Conservation (phyloP, 345 rosid genomes). For the Orychophragmus violaceus region DNA sequence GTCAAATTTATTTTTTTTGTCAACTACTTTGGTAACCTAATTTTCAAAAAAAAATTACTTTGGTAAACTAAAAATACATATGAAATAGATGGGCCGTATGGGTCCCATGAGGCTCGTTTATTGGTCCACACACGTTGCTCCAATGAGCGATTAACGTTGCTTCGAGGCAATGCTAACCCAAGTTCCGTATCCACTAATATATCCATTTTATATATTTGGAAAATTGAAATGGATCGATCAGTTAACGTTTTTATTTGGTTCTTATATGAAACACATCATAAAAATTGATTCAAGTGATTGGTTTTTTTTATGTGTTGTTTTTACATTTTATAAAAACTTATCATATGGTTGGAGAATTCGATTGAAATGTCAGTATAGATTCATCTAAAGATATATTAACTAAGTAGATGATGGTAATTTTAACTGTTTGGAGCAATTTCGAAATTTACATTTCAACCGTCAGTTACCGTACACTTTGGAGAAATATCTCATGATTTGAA, state of each 20-base stretch:
- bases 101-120: slow-evolving; percentile 18
- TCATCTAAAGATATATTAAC: neutral
- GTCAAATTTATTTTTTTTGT: too few species aligned
- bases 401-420: neutral
- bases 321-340: neutral
- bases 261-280: neutral
- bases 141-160: slow-evolving; percentile 27
- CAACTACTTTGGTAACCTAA: too few species aligned
- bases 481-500: neutral
- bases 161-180: slow-evolving; percentile 19
- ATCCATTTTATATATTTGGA: neutral
- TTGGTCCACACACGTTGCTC: slow-evolving; percentile 23
- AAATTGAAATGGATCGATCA: neutral
- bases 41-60: too few species aligned
- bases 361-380: neutral
- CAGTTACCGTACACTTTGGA: neutral
- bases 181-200: slow-evolving; percentile 11
- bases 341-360: neutral
- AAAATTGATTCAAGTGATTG: neutral
- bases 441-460: neutral
- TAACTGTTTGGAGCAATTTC: neutral
- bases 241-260: neutral
- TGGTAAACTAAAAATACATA: slow-evolving; percentile 9
- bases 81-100: neutral
- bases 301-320: neutral